Percentiles rank a stretch among this genome's conserved stretches.
These are phyloP conservation scores for Vigna unguiculata DNA, from an alignment of 306 rosid species.

Conservation along the genomic window DNA sequence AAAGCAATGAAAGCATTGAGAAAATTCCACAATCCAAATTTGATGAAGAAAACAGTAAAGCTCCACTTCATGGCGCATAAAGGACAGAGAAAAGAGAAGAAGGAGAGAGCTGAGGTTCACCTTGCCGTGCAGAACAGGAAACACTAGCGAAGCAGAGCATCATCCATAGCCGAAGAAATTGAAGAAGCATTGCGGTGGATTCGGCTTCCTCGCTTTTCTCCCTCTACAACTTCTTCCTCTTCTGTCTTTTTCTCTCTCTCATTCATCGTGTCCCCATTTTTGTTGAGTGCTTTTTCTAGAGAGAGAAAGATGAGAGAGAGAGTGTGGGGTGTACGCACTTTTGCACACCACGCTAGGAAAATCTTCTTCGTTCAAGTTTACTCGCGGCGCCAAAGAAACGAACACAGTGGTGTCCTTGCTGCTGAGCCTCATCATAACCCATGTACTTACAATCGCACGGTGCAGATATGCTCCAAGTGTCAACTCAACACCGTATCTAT, in stretches of 20 bases:
- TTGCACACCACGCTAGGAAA: slow-evolving; percentile 25
- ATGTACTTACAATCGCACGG: slow-evolving; percentile 19
- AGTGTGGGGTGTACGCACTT: slow-evolving; percentile 48
- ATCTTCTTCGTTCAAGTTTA: slow-evolving; percentile 36
- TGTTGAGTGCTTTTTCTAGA: slow-evolving; percentile 18
- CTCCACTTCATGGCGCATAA: neutral
- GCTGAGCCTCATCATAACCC: slow-evolving; percentile 1
- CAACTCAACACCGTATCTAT: neutral
- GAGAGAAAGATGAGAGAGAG: slow-evolving; percentile 16
- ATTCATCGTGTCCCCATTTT: slow-evolving; percentile 21
- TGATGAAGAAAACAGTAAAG: slow-evolving; percentile 2
- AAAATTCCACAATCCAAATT: slow-evolving; percentile 5
- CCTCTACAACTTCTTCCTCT: slow-evolving; percentile 22
- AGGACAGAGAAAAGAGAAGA: neutral
- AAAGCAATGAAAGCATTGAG: neutral
- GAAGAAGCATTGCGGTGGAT: slow-evolving; percentile 51
- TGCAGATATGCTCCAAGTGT: neutral
- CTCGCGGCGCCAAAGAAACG: slow-evolving; percentile 12
- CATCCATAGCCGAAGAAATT: slow-evolving; percentile 58
- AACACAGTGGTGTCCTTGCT: neutral
- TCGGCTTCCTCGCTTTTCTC: slow-evolving; percentile 13
- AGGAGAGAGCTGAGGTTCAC: slow-evolving; percentile 46
- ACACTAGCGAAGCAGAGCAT: slow-evolving; percentile 49
- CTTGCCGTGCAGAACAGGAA: slow-evolving; percentile 49
- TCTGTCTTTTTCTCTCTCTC: slow-evolving; percentile 7